These are phyloP conservation scores for Violaceomyces palustris DNA, from an alignment of 1,284 basidiomycete species.

Conservation along the genomic window DNA sequence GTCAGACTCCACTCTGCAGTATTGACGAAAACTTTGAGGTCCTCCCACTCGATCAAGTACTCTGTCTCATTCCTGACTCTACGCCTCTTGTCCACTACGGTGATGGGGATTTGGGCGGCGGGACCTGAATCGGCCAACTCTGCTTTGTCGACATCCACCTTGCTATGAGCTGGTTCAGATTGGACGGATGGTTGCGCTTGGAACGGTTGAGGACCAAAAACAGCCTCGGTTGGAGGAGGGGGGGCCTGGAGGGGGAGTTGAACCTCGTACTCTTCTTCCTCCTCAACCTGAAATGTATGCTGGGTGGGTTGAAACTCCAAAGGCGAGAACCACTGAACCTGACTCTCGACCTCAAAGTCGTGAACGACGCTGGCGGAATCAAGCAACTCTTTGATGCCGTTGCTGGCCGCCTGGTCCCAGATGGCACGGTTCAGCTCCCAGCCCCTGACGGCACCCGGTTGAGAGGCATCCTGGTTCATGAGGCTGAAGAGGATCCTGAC, in stretches of 20 bases:
- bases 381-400: no score
- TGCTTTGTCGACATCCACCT: no score
- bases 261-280: slow-evolving; percentile 13
- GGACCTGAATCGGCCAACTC: no score
- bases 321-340: slow-evolving; percentile 86
- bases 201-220: no score
- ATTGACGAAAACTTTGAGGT: slow-evolving; percentile 69
- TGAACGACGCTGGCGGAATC: slow-evolving; percentile 64
- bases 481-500: slow-evolving; percentile 46
- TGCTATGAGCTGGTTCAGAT: no score
- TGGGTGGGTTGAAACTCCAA: slow-evolving; percentile 71
- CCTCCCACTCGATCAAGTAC: slow-evolving; percentile 37
- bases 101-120: no score
- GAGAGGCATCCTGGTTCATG: slow-evolving; percentile 42
- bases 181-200: no score
- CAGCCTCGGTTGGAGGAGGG: no score
- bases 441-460: background rate
- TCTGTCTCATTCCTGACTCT: no score
- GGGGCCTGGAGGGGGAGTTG: no score
- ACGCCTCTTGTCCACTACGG: no score
- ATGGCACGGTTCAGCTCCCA: slow-evolving; percentile 7
- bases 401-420: no score
- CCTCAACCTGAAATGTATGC: slow-evolving; percentile 49
- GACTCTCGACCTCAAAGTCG: slow-evolving; percentile 87
- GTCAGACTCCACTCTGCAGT: slow-evolving; percentile 84